Percentiles rank a stretch among this genome's conserved stretches.
Evolutionary conservation across 495 filamentous ascomycete species (phyloP).

Genomic region (Mytilinidion resinicola): DNA sequence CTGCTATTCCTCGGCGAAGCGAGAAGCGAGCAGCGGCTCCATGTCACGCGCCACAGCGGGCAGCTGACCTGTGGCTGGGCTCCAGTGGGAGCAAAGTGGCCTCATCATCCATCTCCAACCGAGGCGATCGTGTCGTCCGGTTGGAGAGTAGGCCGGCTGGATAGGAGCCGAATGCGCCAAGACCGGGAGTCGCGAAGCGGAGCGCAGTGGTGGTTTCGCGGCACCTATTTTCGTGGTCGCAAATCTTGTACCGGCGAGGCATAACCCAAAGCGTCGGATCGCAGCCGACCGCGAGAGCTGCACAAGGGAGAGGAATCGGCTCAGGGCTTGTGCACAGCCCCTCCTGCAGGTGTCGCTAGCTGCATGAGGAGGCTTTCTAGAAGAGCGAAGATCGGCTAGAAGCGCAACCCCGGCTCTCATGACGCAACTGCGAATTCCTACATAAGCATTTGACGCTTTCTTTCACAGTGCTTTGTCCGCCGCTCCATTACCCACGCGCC

Average conservation of each 20-base stretch:
- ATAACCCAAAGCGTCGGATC: neutral
- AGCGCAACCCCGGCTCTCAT: neutral
- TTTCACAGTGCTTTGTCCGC: neutral
- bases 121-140: too few species aligned
- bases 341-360: neutral
- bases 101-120: too few species aligned
- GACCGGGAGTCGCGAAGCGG: too few species aligned
- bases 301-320: neutral
- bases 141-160: too few species aligned
- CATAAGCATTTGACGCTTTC: slow-evolving; percentile 4
- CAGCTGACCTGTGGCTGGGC: too few species aligned
- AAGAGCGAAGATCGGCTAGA: neutral
- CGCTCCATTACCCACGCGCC: neutral
- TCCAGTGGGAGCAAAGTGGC: too few species aligned
- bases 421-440: neutral
- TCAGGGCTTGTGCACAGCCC: neutral
- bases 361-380: neutral
- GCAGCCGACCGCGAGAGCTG: neutral
- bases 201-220: too few species aligned
- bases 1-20: too few species aligned
- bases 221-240: slow-evolving; percentile 10
- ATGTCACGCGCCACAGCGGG: too few species aligned
- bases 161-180: too few species aligned
- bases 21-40: too few species aligned
- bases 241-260: neutral